Evolutionary conservation across 495 filamentous ascomycete genomes (phyloP).

Genomic region (Friedmanniomyces simplex): DNA sequence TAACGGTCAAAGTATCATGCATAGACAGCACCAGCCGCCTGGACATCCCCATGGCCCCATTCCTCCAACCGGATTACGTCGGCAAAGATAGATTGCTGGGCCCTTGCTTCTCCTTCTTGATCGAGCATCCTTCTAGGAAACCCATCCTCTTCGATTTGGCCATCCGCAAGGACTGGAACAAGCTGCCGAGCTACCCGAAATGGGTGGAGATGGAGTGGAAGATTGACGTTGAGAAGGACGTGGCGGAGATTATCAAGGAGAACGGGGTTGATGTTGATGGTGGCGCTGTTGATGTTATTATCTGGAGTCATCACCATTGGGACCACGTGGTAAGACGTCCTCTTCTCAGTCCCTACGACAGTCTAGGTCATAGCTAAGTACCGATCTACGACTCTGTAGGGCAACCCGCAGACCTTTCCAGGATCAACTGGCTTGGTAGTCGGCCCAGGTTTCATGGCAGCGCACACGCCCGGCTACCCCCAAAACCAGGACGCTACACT

Average conservation of each 20-base stretch:
- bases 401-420: slow-evolving; percentile 44
- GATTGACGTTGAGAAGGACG: slow-evolving; percentile 38
- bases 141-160: slow-evolving; percentile 51
- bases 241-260: slow-evolving; percentile 42
- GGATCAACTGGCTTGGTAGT: slow-evolving; percentile 39
- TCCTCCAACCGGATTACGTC: slow-evolving; percentile 19
- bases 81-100: slow-evolving; percentile 28
- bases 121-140: slow-evolving; percentile 40
- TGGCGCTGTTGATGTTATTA: slow-evolving; percentile 41
- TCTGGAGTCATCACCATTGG: slow-evolving; percentile 37
- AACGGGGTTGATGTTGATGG: slow-evolving; percentile 36
- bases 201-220: slow-evolving; percentile 23
- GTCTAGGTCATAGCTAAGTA: slow-evolving; percentile 19
- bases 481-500: slow-evolving; percentile 29
- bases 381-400: slow-evolving; percentile 40
- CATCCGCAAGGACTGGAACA: slow-evolving; percentile 42
- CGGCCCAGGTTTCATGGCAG: slow-evolving; percentile 45
- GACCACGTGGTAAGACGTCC: not conserved
- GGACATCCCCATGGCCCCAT: slow-evolving; percentile 11
- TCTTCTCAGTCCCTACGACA: not conserved
- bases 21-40: slow-evolving; percentile 37
- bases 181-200: slow-evolving; percentile 38
- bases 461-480: slow-evolving; percentile 43
- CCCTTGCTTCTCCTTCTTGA: slow-evolving; percentile 45
- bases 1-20: slow-evolving; percentile 45